These are phyloP conservation scores for Sugiyamaella valdiviana DNA, from an alignment of 805 yeast genomes.

Conservation along the genomic window DNA sequence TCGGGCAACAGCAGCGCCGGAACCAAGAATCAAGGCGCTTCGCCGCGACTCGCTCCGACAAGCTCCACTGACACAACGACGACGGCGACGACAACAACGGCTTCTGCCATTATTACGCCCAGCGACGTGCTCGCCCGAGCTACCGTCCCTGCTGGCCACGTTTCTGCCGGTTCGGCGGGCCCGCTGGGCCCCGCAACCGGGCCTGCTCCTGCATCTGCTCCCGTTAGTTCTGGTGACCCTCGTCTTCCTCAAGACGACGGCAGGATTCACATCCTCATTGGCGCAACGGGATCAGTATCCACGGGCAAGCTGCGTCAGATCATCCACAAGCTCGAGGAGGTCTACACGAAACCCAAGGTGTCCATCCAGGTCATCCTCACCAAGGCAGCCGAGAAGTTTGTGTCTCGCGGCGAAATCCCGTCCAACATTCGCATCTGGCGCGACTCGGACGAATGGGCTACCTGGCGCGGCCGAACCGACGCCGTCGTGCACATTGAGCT, in stretches of 20 bases:
- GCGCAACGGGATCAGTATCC: slow-evolving; percentile 85
- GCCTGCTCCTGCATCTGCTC: slow-evolving; percentile 16
- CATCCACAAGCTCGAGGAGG: slow-evolving; percentile 72
- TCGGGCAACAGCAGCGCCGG: background rate
- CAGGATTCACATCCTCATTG: slow-evolving; percentile 76
- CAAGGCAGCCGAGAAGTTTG: slow-evolving; percentile 77
- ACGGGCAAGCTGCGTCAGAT: slow-evolving; percentile 73
- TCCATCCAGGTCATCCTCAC: slow-evolving; percentile 85
- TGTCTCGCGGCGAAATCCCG: slow-evolving; percentile 48
- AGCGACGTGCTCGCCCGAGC: background rate
- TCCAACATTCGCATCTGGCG: slow-evolving; percentile 82
- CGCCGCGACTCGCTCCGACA: background rate
- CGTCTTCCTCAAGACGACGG: slow-evolving; percentile 76
- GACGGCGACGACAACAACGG: background rate
- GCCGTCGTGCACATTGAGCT: slow-evolving; percentile 93
- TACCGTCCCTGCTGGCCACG: background rate
- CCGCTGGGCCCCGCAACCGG: slow-evolving; percentile 1
- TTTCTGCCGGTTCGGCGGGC: background rate
- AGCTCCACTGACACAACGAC: background rate
- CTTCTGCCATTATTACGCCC: background rate
- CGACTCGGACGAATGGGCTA: slow-evolving; percentile 89
- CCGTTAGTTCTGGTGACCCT: slow-evolving; percentile 51
- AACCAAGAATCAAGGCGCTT: background rate
- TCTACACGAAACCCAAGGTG: slow-evolving; percentile 66
- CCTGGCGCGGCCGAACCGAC: slow-evolving; percentile 77